A percentile compares a stretch with the other conserved stretches of the same genome.
Evolutionary conservation across 768 basidiomycete genomes (phyloP).

Genomic region (Lentinula aciculospora): DNA sequence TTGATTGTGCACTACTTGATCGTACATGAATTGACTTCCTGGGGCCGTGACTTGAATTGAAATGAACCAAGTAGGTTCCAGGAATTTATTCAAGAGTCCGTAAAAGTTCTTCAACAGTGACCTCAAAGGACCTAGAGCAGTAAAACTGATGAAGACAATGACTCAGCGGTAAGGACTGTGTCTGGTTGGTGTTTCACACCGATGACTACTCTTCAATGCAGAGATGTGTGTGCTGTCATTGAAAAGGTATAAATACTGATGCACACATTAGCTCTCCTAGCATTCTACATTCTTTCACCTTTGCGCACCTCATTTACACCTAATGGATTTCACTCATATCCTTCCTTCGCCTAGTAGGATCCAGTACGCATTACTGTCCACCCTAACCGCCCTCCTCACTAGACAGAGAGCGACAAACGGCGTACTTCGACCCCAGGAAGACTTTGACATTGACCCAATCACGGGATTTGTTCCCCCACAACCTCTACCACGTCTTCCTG

Average conservation of each 20-base stretch:
- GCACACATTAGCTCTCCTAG: background rate
- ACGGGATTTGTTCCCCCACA: constrained; percentile 83
- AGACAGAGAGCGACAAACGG: constrained; percentile 24
- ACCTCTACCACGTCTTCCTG: constrained; percentile 52
- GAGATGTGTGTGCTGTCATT: too few species aligned
- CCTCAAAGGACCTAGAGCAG: too few species aligned
- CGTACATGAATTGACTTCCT: background rate
- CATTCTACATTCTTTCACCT: background rate
- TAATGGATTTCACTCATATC: constrained; percentile 20
- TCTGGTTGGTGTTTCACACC: background rate
- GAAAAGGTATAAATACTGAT: too few species aligned
- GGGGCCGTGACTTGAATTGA: background rate
- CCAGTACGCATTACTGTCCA: constrained; percentile 38
- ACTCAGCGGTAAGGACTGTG: too few species aligned
- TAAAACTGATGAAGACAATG: too few species aligned
- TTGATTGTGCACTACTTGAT: too few species aligned
- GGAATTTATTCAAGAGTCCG: background rate
- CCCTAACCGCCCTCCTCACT: constrained; percentile 38
- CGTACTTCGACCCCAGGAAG: constrained; percentile 29
- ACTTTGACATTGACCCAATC: constrained; percentile 53
- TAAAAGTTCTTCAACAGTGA: too few species aligned
- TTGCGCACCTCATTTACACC: too few species aligned
- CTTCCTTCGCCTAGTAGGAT: constrained; percentile 51
- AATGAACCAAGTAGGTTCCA: background rate
- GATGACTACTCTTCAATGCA: background rate